phyloP scores from a whole-genome alignment of 768 basidiomycete genomes.

The Boletus subcaerulescens region DNA sequence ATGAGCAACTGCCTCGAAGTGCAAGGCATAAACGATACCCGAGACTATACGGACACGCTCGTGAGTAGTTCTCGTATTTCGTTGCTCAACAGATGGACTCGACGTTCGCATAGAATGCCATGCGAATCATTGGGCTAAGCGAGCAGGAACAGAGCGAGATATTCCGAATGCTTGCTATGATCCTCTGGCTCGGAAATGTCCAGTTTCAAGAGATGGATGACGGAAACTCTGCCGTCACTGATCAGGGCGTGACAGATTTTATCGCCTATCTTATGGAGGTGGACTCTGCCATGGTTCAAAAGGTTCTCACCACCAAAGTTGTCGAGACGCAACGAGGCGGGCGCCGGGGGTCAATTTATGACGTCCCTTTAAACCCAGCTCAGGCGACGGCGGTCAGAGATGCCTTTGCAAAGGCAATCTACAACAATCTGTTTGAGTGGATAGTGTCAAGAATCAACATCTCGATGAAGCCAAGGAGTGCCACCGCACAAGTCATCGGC shows the following conservation, averaged over 20 bases:
- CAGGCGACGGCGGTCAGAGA: constrained; percentile 89
- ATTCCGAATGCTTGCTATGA: constrained; percentile 84
- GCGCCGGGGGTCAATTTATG: constrained; percentile 91
- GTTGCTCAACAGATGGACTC: constrained; percentile 2
- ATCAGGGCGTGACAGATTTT: constrained; percentile 91
- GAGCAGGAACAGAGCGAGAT: constrained; percentile 87
- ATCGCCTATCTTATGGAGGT: constrained; percentile 92
- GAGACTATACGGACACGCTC: constrained; percentile 86
- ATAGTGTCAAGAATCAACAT: constrained; percentile 94
- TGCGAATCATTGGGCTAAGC: constrained; percentile 89
- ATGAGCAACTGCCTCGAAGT: constrained; percentile 91
- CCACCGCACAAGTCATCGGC: constrained; percentile 81
- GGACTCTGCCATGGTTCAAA: constrained; percentile 75
- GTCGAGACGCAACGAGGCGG: constrained; percentile 95
- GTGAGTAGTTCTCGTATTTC: constrained; percentile 42
- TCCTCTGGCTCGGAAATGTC: constrained; percentile 96
- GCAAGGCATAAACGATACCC: constrained; percentile 81
- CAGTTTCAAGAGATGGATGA: constrained; percentile 87
- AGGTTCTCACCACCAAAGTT: constrained; percentile 78
- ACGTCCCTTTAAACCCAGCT: constrained; percentile 90
- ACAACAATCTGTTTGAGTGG: constrained; percentile 99
- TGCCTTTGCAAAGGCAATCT: constrained; percentile 92
- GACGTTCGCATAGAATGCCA: constrained; percentile 65
- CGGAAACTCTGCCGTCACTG: constrained; percentile 78
- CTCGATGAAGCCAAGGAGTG: constrained; percentile 87